Conservation (phyloP, 2,329 filamentous ascomycete genomes). For the Fusarium nelsonii region DNA sequence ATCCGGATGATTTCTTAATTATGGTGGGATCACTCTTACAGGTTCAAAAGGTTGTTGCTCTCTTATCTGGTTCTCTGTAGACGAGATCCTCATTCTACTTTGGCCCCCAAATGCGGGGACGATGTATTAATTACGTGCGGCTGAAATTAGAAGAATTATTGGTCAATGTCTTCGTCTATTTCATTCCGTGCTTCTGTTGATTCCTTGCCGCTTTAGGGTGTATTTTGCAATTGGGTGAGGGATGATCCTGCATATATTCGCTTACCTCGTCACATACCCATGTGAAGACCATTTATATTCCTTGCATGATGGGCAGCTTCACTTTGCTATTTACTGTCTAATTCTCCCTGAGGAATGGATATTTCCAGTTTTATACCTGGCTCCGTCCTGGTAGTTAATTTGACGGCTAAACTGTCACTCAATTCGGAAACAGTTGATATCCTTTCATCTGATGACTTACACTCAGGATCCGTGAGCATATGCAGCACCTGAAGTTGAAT, state of each 20-base stretch:
- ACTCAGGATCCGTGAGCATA: no score
- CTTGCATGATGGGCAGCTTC: no score
- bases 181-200: not conserved
- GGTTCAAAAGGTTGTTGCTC: not conserved
- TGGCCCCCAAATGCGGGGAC: not conserved
- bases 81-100: not conserved
- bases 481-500: not conserved
- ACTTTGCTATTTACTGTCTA: no score
- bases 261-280: not conserved
- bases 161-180: not conserved
- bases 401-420: no score
- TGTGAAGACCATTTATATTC: not conserved
- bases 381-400: no score
- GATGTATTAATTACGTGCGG: not conserved
- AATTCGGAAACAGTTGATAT: no score
- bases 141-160: not conserved
- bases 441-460: no score
- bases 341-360: no score
- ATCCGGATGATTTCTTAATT: no score
- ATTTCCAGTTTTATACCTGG: no score
- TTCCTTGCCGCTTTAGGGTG: constrained; percentile 2
- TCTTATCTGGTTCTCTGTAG: not conserved
- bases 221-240: not conserved
- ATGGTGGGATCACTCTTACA: not conserved
- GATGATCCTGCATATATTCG: not conserved